Evolutionary conservation across 2,329 filamentous ascomycete species (phyloP), one percentile per base, ranked within the genome.

Genomic region (Ramularia endophylla): DNA sequence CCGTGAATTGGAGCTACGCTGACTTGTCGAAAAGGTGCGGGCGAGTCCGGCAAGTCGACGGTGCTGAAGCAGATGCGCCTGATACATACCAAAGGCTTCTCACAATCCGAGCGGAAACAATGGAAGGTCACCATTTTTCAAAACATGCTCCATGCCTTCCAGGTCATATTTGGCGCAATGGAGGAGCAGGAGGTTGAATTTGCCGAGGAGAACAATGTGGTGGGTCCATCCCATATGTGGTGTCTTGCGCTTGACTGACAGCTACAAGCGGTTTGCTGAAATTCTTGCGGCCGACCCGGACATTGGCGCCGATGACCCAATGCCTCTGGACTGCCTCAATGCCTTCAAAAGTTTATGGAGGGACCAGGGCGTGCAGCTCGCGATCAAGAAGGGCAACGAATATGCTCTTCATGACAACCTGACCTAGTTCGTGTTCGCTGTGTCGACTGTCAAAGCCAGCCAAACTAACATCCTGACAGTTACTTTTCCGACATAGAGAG

Each of bases 21-120:
- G 51, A 67, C 60, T 2, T 17, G 40, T 48, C 27, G 37, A 40
- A 33, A 44, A 95, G 89, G 90, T 65, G 90, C 90, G 57, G 90
- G 90, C 61, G 90, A 97, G 69, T 92, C 85, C 44, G 87, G 90
- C 52, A 97, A 97, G 69, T 95, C 90, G 7, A 97, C 90, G 1
- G 89, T 97, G 45, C 78, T 97, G 52, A 97, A 97, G 72, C 90
- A 97, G 73, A 97, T 98, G 92, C 90, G 90, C 65, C 81, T 98
- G 66, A 95, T 98, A 56, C 92, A 97, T 65, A 81, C 87, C 11
- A 82, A 88, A 65, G 90, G 92, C 37, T 97, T 97, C 70, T 87
- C 81, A 59, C 85, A 86, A 58, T 81, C 79, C 51, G 92, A 97
- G 65, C 86, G 88, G 65, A 80, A 94, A 52, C 87, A 95, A 72